Conservation (phyloP, 768 basidiomycete species). For the Epithele typhae region DNA sequence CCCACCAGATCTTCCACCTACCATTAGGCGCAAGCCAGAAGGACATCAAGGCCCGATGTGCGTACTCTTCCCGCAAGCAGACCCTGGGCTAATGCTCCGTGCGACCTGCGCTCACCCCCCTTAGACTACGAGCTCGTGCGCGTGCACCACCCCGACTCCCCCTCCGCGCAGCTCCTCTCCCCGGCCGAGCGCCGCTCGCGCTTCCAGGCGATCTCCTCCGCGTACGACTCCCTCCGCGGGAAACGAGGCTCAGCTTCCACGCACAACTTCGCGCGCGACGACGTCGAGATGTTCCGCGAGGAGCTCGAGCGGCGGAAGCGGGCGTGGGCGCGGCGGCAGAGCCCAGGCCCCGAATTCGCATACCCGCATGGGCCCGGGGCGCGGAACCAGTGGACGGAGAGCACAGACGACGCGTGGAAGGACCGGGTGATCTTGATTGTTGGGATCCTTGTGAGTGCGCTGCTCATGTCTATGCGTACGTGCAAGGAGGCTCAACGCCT, state of each 20-base stretch:
- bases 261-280: conserved; percentile 30
- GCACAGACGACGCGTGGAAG: conserved; percentile 44
- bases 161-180: conserved; percentile 36
- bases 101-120: neutral
- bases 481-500: neutral
- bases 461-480: neutral
- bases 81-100: neutral
- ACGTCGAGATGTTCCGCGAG: conserved; percentile 42
- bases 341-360: conserved; percentile 18
- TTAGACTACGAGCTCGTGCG: conserved; percentile 77
- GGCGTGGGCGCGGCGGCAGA: neutral
- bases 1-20: conserved; percentile 73
- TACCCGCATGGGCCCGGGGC: conserved; percentile 1
- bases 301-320: conserved; percentile 50
- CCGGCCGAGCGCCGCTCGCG: conserved; percentile 47
- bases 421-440: conserved; percentile 45
- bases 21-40: conserved; percentile 46
- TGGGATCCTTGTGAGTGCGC: conserved; percentile 41
- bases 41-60: conserved; percentile 68
- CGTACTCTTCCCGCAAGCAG: conserved; percentile 21
- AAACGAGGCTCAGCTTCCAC: conserved; percentile 14
- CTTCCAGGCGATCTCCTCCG: conserved; percentile 60
- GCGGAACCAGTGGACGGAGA: conserved; percentile 26
- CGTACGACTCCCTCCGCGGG: conserved; percentile 57
- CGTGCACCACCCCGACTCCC: conserved; percentile 67